Conservation (phyloP, 2,329 filamentous ascomycete genomes). For the Cladosporium sp. region DNA sequence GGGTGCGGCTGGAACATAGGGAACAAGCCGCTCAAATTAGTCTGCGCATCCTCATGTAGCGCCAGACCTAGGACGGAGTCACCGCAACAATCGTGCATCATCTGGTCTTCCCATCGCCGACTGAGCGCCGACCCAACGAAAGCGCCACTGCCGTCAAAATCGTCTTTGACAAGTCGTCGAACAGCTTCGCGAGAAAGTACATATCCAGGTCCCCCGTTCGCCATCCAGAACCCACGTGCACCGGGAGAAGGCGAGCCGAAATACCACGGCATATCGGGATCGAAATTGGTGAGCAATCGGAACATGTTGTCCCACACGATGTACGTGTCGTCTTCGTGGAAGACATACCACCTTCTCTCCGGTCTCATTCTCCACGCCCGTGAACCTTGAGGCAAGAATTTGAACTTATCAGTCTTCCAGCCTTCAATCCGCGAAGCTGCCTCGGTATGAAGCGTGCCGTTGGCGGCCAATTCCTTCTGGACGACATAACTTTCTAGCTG, state of each 20-base stretch:
- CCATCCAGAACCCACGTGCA: conserved; percentile 37
- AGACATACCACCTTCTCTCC: conserved; percentile 49
- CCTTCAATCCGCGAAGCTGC: conserved; percentile 28
- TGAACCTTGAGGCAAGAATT: conserved; percentile 51
- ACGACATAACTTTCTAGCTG: conserved; percentile 17
- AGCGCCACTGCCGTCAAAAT: conserved; percentile 30
- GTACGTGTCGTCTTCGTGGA: conserved; percentile 51
- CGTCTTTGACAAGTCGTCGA: conserved; percentile 36
- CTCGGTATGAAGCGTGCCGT: conserved; percentile 15
- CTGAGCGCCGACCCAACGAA: conserved; percentile 35
- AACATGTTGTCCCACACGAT: conserved; percentile 40
- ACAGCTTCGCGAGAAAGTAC: conserved; percentile 45
- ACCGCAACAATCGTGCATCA: conserved; percentile 48
- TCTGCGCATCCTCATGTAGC: conserved; percentile 36
- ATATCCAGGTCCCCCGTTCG: conserved; percentile 48
- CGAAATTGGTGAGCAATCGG: conserved; percentile 44
- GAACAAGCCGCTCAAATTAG: conserved; percentile 39
- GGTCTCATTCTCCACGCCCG: conserved; percentile 45
- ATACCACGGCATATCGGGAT: conserved; percentile 40
- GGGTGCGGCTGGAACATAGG: conserved; percentile 49
- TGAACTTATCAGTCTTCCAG: conserved; percentile 51
- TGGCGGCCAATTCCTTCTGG: conserved; percentile 15
- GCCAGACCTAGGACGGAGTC: conserved; percentile 48
- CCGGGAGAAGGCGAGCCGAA: conserved; percentile 47
- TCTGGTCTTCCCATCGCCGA: conserved; percentile 34